Evolutionary conservation across 352 stramenopile species (phyloP), one percentile per base, ranked within the genome.

Genomic region (Phytophthora europaea): DNA sequence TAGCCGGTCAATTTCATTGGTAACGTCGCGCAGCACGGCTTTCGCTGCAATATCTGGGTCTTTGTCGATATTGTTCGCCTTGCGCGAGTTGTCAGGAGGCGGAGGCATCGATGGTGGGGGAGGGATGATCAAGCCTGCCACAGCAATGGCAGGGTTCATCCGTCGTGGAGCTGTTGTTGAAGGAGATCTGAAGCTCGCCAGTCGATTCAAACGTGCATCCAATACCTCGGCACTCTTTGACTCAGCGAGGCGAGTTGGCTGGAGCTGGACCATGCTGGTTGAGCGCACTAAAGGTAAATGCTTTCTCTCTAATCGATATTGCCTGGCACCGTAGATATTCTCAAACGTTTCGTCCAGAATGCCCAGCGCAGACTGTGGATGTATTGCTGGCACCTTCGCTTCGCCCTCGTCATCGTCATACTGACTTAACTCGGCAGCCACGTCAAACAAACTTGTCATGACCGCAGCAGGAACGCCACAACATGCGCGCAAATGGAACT

Each of bases 371-470:
- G 79, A 78, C 50, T 81, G 70, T 6, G 65, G 55, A 12, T 72
- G 47, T 0, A 59, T 26, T 26, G 20, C 31, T 45, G 56, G 58
- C 26, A 50, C 18, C 22, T 67, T 67, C 18, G 40, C 36, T 31
- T 26, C 55, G 28, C n/a, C 63, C 12, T 23, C 0, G 12, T 18
- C 38, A 51, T 54, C 58, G n/a, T 73, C 58, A 48, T 85, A 90
- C 26, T 89, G 79, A n/a, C 62, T 83, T 65, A 91, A 66, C 6
- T 67, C 79, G 6, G 80, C 82, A 31, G 84, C 82, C n/a, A 89
- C 60, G 55, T 92, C 84, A 48, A 92, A 92, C 23, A 92, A 73
- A 78, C 82, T 92, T 56, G 70, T 33, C 81, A 89, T 89, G 31
- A 8, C 48, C 59, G 3, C 31, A 60, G 45, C 18, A 52, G 36